phyloP scores from a whole-genome alignment of 495 filamentous ascomycete species.

The Daldinia decipiens region DNA sequence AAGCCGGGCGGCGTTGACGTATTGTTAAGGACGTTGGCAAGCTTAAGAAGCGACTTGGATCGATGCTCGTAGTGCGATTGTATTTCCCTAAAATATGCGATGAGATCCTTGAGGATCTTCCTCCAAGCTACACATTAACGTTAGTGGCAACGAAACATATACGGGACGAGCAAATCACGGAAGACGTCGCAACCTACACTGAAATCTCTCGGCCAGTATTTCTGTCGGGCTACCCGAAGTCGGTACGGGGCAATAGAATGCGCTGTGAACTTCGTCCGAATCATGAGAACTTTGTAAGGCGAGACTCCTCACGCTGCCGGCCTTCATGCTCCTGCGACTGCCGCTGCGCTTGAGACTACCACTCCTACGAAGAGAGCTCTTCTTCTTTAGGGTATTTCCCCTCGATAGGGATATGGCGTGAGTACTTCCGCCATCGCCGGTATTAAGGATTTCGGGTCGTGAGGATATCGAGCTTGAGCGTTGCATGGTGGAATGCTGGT shows the following conservation, averaged over 20 bases:
- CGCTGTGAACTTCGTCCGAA: conserved; percentile 79
- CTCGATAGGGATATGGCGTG: conserved; percentile 64
- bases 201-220: conserved; percentile 86
- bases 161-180: conserved; percentile 1
- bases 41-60: conserved; percentile 81
- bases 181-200: conserved; percentile 68
- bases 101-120: conserved; percentile 93
- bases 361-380: conserved; percentile 75
- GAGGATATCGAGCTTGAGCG: conserved; percentile 59
- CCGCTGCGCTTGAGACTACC: conserved; percentile 81
- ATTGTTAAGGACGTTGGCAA: conserved; percentile 85
- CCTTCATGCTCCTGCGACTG: conserved; percentile 77
- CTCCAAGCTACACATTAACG: conserved; percentile 77
- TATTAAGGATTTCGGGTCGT: conserved; percentile 58
- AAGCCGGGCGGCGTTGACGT: conserved; percentile 76
- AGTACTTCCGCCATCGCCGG: conserved; percentile 52
- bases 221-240: conserved; percentile 90
- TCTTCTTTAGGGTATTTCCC: conserved; percentile 86
- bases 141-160: conserved; percentile 9
- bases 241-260: conserved; percentile 88
- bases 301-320: conserved; percentile 82
- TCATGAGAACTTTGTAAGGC: conserved; percentile 70
- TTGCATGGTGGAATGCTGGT: conserved; percentile 55
- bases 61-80: conserved; percentile 89
- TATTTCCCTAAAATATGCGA: conserved; percentile 93